These are phyloP conservation scores for Perilla frutescens DNA, from an alignment of 257 asterid species.

Conservation along the genomic window DNA sequence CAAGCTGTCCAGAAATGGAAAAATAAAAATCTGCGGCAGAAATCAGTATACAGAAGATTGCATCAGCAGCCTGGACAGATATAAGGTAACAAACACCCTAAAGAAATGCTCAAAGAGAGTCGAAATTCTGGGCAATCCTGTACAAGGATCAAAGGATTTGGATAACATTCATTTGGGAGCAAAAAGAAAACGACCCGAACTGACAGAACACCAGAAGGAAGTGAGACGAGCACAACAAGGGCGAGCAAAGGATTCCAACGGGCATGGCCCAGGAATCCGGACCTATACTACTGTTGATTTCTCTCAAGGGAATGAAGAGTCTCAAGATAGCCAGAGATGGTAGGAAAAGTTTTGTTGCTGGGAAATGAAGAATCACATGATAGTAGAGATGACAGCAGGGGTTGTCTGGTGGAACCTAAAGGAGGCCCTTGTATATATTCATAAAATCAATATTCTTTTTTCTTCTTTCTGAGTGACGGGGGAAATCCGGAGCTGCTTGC, in stretches of 20 bases:
- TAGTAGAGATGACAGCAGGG: no score
- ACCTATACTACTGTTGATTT: conserved; percentile 76
- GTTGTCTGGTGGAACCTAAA: no score
- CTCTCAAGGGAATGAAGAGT: conserved; percentile 80
- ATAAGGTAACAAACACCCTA: conserved; percentile 41
- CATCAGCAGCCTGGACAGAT: conserved; percentile 33
- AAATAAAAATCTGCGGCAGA: conserved; percentile 54
- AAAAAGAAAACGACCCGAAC: conserved; percentile 58
- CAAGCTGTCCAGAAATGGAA: conserved; percentile 68
- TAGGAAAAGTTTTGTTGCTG: conserved; percentile 33
- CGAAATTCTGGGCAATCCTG: conserved; percentile 45
- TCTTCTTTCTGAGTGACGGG: no score
- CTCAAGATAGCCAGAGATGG: conserved; percentile 67
- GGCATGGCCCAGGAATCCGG: conserved; percentile 78
- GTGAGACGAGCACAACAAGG: conserved; percentile 88
- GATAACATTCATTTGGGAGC: conserved; percentile 33
- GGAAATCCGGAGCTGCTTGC: no score
- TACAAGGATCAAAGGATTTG: conserved; percentile 24
- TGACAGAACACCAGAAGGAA: conserved; percentile 85
- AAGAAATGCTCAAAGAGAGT: conserved; percentile 76
- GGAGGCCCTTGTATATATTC: neutral
- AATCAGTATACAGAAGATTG: conserved; percentile 31
- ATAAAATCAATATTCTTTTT: neutral
- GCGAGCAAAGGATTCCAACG: conserved; percentile 59
- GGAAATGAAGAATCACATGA: no score